phyloP scores from a whole-genome alignment of 257 asterid genomes.

The Agastache rugosa region DNA sequence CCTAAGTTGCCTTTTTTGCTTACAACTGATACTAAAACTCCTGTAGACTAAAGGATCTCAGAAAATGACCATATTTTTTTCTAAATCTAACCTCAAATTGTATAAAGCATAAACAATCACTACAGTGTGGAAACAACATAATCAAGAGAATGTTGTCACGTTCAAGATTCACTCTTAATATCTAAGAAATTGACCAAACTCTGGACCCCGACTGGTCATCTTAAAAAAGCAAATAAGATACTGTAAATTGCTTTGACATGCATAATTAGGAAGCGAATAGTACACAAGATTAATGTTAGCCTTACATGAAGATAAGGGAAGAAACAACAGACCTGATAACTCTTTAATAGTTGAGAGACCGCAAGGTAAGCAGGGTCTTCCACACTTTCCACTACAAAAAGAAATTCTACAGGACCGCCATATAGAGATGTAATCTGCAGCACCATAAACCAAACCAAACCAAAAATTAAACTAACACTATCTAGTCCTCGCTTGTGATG shows the following conservation, averaged over 20 bases:
- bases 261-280: conserved; percentile 24
- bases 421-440: conserved; percentile 91
- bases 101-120: not conserved
- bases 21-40: not conserved
- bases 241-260: conserved; percentile 29
- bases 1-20: not conserved
- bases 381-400: conserved; percentile 87
- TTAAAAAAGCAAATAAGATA: conserved; percentile 3
- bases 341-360: conserved; percentile 65
- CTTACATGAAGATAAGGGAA: conserved; percentile 25
- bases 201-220: conserved; percentile 9
- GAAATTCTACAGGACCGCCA: conserved; percentile 94
- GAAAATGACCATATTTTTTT: conserved; percentile 2
- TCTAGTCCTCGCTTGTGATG: conserved; percentile 20
- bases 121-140: conserved; percentile 2
- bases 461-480: conserved; percentile 26
- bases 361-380: conserved; percentile 98
- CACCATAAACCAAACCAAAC: conserved; percentile 38
- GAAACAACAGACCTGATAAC: conserved; percentile 65
- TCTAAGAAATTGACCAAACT: conserved; percentile 23
- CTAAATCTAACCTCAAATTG: conserved; percentile 8
- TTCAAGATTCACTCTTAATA: not conserved
- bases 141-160: conserved; percentile 11
- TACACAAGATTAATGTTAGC: conserved; percentile 11
- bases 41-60: not conserved